Evolutionary conservation across 2,329 filamentous ascomycete genomes (phyloP).

Genomic region (Phaeosphaeriaceae sp.): DNA sequence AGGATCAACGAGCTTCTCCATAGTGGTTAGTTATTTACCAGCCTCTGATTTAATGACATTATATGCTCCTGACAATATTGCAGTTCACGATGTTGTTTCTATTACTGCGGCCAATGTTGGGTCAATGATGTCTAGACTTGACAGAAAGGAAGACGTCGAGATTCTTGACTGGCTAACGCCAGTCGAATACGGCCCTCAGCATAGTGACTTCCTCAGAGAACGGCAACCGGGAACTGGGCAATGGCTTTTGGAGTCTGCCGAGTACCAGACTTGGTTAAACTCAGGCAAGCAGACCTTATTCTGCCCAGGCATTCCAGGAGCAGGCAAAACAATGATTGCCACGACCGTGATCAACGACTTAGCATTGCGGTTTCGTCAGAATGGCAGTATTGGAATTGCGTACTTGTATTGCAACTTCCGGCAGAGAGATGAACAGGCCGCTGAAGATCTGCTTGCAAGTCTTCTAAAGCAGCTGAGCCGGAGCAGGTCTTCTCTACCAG

Average conservation of each 20-base stretch:
- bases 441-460: too few species aligned
- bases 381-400: conserved; percentile 4
- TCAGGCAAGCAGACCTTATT: background rate
- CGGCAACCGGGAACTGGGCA: conserved; percentile 52
- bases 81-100: too few species aligned
- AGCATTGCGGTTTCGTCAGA: conserved; percentile 57
- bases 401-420: too few species aligned
- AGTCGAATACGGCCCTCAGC: conserved; percentile 48
- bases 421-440: too few species aligned
- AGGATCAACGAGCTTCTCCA: too few species aligned
- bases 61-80: too few species aligned
- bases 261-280: conserved; percentile 15
- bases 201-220: conserved; percentile 47
- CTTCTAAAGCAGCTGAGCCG: conserved; percentile 18
- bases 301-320: conserved; percentile 49
- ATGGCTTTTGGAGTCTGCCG: conserved; percentile 54
- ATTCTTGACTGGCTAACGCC: conserved; percentile 47
- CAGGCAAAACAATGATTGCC: conserved; percentile 57
- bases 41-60: too few species aligned
- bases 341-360: conserved; percentile 54
- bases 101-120: too few species aligned
- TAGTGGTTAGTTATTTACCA: too few species aligned
- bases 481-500: background rate
- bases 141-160: background rate
- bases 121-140: too few species aligned